Evolutionary conservation across 2,329 filamentous ascomycete species (phyloP).

Genomic region (Bipolaris victoriae): DNA sequence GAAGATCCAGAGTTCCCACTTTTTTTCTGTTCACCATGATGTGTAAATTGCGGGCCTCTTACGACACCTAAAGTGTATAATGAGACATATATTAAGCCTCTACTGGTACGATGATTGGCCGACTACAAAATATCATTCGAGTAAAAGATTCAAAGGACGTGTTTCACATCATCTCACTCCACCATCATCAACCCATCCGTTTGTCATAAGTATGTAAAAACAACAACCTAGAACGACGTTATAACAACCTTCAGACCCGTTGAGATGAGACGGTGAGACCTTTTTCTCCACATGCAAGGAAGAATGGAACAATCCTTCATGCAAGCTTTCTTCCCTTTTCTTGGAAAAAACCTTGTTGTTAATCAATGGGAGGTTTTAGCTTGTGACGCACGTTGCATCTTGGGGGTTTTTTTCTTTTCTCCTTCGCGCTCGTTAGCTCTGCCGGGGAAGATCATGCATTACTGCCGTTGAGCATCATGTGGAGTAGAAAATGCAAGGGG

Average conservation of each 20-base stretch:
- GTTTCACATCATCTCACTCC: neutral
- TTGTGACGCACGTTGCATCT: too few relatives aligned
- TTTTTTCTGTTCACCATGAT: neutral
- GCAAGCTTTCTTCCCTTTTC: neutral
- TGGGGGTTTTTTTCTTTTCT: neutral
- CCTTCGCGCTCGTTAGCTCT: neutral
- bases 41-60: neutral
- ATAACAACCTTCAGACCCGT: too few relatives aligned
- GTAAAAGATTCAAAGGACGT: neutral
- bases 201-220: neutral
- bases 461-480: constrained; percentile 2
- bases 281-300: too few relatives aligned
- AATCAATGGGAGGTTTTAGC: too few relatives aligned
- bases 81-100: neutral
- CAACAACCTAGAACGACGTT: neutral
- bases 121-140: neutral
- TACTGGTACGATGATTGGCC: neutral
- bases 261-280: too few relatives aligned
- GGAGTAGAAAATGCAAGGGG: constrained; percentile 1
- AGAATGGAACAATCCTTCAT: neutral
- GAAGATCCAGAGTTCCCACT: neutral
- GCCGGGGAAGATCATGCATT: constrained; percentile 4
- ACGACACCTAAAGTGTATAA: neutral
- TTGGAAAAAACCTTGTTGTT: too few relatives aligned
- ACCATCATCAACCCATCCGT: neutral